Evolutionary conservation across 2,329 filamentous ascomycete species (phyloP), one percentile per base, ranked within the genome.

Genomic region (Alternaria brassicicola): DNA sequence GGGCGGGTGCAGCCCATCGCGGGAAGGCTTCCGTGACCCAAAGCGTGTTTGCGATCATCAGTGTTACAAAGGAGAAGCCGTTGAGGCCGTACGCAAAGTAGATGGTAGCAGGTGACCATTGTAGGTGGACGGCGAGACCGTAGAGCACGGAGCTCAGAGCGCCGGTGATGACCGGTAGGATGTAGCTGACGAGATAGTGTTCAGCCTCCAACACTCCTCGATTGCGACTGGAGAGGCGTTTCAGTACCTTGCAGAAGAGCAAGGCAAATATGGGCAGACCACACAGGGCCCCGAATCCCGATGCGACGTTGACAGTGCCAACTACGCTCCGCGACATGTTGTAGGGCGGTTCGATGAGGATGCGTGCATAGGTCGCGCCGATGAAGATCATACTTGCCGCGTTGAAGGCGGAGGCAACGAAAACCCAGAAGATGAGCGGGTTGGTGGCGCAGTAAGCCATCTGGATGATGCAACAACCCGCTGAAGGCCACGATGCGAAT

Each of bases 21-120:
- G 72, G 72, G 17, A 75, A 75, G 0, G 70, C 72, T 41, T 75
- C 72, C 1, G 71, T 70, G 2, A 74, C 68, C 72, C 72, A 75
- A 38, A 74, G 55, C 1, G 65, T 74, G 23, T 65, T 74, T 3
- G 55, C 59, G 6, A 72, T 70, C n/a, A 62, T 55, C 3, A 75
- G 15, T 1, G 69, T 61, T 2, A 67, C 61, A 17, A 59, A 72
- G 1, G 69, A 69, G 30, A 74, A 70, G 6, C 70, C 70, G 25
- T 72, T 73, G 4, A 73, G 59, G 0, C 71, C 71, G 15, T 73
- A 74, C 0, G 72, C 61, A 5, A 74, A 8, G 41, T 67, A 74
- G n/a, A 64, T 69, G 8, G 60, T 17, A 4, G 21, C 25, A 3
- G 59, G 59, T 17, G 63, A 59, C 54, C 67, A 66, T 1, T 60